A percentile compares a stretch with the other conserved stretches of the same genome.
These are phyloP conservation scores for Penicillium paxilli DNA, from an alignment of 495 filamentous ascomycete genomes.

Conservation along the genomic window DNA sequence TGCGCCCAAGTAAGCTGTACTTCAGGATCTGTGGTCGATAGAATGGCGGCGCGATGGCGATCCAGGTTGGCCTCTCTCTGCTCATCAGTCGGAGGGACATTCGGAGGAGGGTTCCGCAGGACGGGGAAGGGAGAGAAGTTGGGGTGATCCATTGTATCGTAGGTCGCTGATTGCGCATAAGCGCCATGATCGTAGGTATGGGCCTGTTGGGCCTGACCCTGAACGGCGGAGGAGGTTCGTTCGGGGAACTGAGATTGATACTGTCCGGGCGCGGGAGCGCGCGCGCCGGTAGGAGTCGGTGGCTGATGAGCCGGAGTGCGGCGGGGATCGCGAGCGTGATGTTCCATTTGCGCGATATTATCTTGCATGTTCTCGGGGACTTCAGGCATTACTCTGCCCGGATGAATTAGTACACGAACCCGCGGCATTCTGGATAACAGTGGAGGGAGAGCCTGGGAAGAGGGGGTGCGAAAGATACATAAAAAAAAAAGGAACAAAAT, in stretches of 20 bases:
- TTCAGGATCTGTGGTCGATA: constrained; percentile 92
- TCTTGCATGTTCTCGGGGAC: constrained; percentile 87
- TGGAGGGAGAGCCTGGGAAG: neutral
- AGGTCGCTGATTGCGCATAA: constrained; percentile 45
- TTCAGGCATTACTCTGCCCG: constrained; percentile 68
- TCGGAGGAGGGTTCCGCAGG: constrained; percentile 74
- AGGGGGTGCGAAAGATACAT: no score
- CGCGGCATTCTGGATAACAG: constrained; percentile 13
- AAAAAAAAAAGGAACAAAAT: no score
- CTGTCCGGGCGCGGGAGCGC: constrained; percentile 26
- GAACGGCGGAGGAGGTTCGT: constrained; percentile 39
- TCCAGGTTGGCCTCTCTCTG: constrained; percentile 88
- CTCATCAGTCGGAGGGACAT: constrained; percentile 92
- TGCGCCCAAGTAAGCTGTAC: constrained; percentile 97
- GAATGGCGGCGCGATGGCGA: constrained; percentile 74
- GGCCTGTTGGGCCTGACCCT: constrained; percentile 32
- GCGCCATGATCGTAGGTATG: constrained; percentile 32
- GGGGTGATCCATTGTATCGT: constrained; percentile 60
- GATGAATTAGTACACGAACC: constrained; percentile 27
- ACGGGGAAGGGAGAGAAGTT: constrained; percentile 92
- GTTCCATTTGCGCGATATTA: constrained; percentile 84
- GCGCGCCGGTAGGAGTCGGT: no score
- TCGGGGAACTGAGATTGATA: constrained; percentile 44
- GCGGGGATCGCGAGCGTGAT: constrained; percentile 61
- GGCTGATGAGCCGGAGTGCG: constrained; percentile 39